Evolutionary conservation across 768 basidiomycete genomes (phyloP).

Genomic region (Nidula microcarpa): DNA sequence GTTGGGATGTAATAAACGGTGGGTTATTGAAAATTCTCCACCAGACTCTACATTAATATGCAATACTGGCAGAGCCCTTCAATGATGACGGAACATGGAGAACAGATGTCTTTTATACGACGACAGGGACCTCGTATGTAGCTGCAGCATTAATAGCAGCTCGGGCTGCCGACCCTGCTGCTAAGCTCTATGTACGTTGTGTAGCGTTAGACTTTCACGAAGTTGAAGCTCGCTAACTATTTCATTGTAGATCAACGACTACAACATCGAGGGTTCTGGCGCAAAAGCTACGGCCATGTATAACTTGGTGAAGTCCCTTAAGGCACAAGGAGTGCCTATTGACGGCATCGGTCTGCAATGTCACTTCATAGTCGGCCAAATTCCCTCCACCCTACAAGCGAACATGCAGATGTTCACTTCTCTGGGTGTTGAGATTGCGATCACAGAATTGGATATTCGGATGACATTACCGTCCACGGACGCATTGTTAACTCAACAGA

Average conservation of each 20-base stretch:
- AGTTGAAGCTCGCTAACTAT: background rate
- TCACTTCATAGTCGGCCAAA: slow-evolving; percentile 45
- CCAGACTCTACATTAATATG: too few relatives aligned
- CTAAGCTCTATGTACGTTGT: slow-evolving; percentile 50
- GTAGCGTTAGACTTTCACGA: background rate
- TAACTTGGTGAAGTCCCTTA: slow-evolving; percentile 27
- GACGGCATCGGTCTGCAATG: slow-evolving; percentile 48
- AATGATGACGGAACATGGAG: slow-evolving; percentile 61
- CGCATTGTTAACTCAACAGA: slow-evolving; percentile 45
- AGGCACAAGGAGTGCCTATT: slow-evolving; percentile 35
- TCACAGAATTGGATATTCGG: slow-evolving; percentile 52
- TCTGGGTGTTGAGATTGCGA: slow-evolving; percentile 50
- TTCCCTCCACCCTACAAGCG: slow-evolving; percentile 34
- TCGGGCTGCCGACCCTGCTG: slow-evolving; percentile 47
- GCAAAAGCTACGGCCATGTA: slow-evolving; percentile 57
- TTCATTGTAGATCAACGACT: slow-evolving; percentile 30
- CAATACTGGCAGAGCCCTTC: slow-evolving; percentile 37
- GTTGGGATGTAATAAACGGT: slow-evolving; percentile 55
- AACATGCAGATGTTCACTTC: slow-evolving; percentile 42
- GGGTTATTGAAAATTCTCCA: background rate
- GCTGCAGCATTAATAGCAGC: slow-evolving; percentile 50
- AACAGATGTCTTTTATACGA: slow-evolving; percentile 47
- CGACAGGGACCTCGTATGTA: slow-evolving; percentile 43
- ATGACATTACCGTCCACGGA: slow-evolving; percentile 46
- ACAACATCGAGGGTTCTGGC: slow-evolving; percentile 38